Evolutionary conservation across 1,139 yeast genomes (phyloP), one percentile per base, ranked within the genome.

Genomic region (Zygosaccharomyces sapae): DNA sequence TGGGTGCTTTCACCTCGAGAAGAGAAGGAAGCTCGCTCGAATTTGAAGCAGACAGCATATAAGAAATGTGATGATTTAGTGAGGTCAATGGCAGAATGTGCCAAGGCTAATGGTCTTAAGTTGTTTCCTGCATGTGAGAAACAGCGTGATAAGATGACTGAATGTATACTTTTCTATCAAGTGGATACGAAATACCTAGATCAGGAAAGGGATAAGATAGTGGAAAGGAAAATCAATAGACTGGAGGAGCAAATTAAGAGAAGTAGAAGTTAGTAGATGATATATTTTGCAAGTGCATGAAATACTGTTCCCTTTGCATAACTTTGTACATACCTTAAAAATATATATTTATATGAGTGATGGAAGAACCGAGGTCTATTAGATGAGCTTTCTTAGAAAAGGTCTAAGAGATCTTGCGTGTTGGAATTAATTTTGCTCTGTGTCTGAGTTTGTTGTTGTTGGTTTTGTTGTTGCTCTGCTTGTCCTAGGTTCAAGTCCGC

Each of bases 1-100:
- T 89, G 97, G 97, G 78, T 87, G 57, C 72, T 89, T 36, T 80
- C 94, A 0, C 96, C 96, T 3, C 77, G 77, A 56, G 97, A 89
- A 63, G 97, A 89, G 63, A 83, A 83, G 67, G 79, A 83, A 55
- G 81, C 88, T 31, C 80, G 88, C 56, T 82, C 80, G 57, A 77
- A 88, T 58, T 83, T 94, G 81, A 85, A 88, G 67, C 80, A 75
- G 52, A 77, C 76, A 63, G 80, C 96, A 0, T 86, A 88, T 70
- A 74, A 76, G 42, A 70, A 71, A 52, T 89, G 97, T 66, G 89
- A 83, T 58, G 82, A 76, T 31, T 70, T 75, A 49, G 88, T 86
- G 43, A 73, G 73, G 59, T 76, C 74, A 49, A 62, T 62, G 75
- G 80, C 79, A 3, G 68, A 70, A 39, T 82, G 88, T 62, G 77